Evolutionary conservation across 495 filamentous ascomycete species (phyloP).

Genomic region (Hypoxylon trugodes): DNA sequence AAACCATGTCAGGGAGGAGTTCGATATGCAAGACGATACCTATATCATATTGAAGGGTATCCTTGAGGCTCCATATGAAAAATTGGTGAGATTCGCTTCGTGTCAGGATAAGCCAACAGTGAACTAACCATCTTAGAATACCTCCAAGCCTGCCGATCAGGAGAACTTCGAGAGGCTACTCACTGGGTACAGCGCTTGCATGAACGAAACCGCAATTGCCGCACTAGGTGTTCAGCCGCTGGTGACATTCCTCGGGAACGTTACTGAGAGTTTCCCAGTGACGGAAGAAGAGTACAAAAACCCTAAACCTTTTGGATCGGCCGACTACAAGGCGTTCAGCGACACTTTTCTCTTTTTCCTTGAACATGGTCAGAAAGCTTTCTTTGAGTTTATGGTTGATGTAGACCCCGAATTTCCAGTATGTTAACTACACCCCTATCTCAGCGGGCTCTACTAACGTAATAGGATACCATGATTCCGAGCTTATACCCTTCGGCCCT

Average conservation of each 20-base stretch:
- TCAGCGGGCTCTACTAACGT: background rate
- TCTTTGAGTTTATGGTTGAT: background rate
- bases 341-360: background rate
- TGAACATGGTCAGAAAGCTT: conserved; percentile 3
- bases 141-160: conserved; percentile 49
- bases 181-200: conserved; percentile 66
- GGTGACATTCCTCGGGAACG: conserved; percentile 46
- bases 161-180: conserved; percentile 73
- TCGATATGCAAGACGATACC: conserved; percentile 60
- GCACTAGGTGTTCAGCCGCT: conserved; percentile 63
- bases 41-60: conserved; percentile 66
- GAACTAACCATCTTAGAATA: conserved; percentile 29
- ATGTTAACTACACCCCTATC: background rate
- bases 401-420: conserved; percentile 8
- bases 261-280: conserved; percentile 28
- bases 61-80: conserved; percentile 60
- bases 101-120: conserved; percentile 43
- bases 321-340: conserved; percentile 17
- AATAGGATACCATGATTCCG: conserved; percentile 13
- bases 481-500: background rate
- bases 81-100: conserved; percentile 27
- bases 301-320: background rate
- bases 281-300: background rate
- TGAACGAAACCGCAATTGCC: conserved; percentile 62
- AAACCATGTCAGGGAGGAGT: conserved; percentile 59